Conservation (phyloP, 345 rosid genomes). For the Populus pruinosa region DNA sequence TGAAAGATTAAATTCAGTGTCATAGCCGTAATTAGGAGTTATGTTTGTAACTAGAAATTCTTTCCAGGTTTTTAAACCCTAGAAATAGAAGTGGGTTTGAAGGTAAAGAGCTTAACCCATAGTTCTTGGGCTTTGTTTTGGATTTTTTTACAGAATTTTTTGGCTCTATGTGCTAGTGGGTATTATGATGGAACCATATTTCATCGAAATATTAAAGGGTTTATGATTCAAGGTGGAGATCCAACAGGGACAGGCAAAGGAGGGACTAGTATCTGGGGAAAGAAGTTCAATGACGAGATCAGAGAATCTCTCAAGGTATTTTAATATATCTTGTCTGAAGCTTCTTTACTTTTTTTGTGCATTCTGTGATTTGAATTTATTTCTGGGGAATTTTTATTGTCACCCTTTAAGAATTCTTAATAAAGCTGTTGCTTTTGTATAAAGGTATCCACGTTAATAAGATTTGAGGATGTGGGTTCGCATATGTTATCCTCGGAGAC, state of each 20-base stretch:
- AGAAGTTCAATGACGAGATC: conserved; percentile 96
- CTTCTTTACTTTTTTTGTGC: not conserved
- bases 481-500: not conserved
- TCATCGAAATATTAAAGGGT: conserved; percentile 91
- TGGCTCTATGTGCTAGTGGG: conserved; percentile 94
- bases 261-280: conserved; percentile 97
- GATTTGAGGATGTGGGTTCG: not conserved
- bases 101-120: not conserved
- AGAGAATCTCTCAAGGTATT: conserved; percentile 93
- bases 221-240: conserved; percentile 99
- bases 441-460: not conserved
- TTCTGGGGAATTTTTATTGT: not conserved
- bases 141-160: conserved; percentile 62
- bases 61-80: no score
- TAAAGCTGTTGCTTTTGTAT: not conserved
- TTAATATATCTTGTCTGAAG: not conserved
- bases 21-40: not conserved
- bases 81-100: not conserved
- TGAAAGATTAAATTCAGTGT: not conserved
- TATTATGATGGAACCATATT: conserved; percentile 86
- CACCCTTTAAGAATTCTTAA: not conserved
- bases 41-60: not conserved
- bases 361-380: not conserved
- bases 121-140: not conserved
- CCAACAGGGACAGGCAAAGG: conserved; percentile 97